Conservation (phyloP, 331 rosid species). For the Erythrophleum ivorense region DNA sequence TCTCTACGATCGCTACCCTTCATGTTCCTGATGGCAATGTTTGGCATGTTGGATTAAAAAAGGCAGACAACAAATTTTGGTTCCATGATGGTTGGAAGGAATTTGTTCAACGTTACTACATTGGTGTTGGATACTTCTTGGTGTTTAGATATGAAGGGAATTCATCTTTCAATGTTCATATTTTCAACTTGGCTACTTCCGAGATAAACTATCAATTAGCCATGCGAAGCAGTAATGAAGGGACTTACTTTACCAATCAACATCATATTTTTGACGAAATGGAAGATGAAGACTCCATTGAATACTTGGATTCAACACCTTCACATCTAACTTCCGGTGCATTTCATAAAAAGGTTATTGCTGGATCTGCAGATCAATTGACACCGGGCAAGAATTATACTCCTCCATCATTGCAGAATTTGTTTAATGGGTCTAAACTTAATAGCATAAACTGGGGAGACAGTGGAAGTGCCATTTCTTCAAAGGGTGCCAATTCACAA, state of each 20-base stretch:
- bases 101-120: slow-evolving; percentile 68
- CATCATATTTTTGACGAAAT: slow-evolving; percentile 71
- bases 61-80: slow-evolving; percentile 74
- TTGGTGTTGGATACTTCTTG: slow-evolving; percentile 75
- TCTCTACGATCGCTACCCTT: slow-evolving; percentile 66
- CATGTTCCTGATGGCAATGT: slow-evolving; percentile 76
- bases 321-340: slow-evolving; percentile 39
- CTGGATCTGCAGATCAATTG: slow-evolving; percentile 57
- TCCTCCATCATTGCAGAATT: slow-evolving; percentile 69
- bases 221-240: slow-evolving; percentile 48
- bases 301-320: slow-evolving; percentile 48
- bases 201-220: slow-evolving; percentile 79
- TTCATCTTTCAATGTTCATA: slow-evolving; percentile 72
- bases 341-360: slow-evolving; percentile 54
- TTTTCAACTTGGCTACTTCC: slow-evolving; percentile 67
- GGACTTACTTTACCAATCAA: slow-evolving; percentile 51
- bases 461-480: slow-evolving; percentile 54
- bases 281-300: slow-evolving; percentile 79
- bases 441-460: slow-evolving; percentile 67
- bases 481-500: slow-evolving; percentile 49
- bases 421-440: slow-evolving; percentile 76
- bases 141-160: slow-evolving; percentile 83
- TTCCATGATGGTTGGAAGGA: slow-evolving; percentile 85
- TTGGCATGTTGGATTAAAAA: slow-evolving; percentile 78
- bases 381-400: slow-evolving; percentile 55